Evolutionary conservation across 1,284 basidiomycete genomes (phyloP).

Genomic region (Moesziomyces sp.): DNA sequence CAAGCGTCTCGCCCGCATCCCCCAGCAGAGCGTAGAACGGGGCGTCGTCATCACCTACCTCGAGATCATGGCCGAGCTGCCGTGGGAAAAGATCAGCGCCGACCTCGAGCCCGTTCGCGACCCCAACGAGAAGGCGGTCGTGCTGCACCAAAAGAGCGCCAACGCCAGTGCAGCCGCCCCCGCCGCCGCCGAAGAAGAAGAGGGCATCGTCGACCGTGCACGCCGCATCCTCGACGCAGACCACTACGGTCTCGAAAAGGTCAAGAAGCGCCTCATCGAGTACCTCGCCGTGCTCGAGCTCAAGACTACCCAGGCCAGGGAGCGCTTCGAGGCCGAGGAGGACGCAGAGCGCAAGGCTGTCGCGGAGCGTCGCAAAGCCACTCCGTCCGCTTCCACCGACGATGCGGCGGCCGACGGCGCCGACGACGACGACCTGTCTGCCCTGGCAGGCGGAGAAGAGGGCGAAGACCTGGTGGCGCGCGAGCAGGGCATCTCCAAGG

Average conservation of each 20-base stretch:
- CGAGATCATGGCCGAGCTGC: conserved; percentile 67
- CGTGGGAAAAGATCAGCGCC: conserved; percentile 64
- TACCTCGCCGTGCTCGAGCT: conserved; percentile 70
- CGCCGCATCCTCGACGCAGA: conserved; percentile 68
- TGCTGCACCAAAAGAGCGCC: conserved; percentile 28
- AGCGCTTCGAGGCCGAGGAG: conserved; percentile 54
- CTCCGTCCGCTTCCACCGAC: conserved; percentile 32
- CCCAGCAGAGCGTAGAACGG: conserved; percentile 65
- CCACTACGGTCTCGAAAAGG: conserved; percentile 70
- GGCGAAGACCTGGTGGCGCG: conserved; percentile 29
- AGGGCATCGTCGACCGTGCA: conserved; percentile 63
- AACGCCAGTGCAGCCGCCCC: background rate
- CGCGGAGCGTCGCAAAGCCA: conserved; percentile 29
- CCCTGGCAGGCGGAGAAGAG: conserved; percentile 2
- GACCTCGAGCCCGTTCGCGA: conserved; percentile 41
- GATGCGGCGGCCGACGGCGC: conserved; percentile 18
- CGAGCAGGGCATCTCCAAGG: conserved; percentile 35
- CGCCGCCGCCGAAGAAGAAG: conserved; percentile 4
- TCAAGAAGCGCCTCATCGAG: conserved; percentile 70
- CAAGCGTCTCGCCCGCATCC: conserved; percentile 64
- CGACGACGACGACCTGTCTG: conserved; percentile 13
- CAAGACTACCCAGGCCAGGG: conserved; percentile 64
- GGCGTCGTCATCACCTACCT: conserved; percentile 68
- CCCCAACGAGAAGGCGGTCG: conserved; percentile 29
- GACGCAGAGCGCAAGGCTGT: conserved; percentile 29